Evolutionary conservation across 1,284 basidiomycete species (phyloP).

Genomic region (Cystobasidium slooffiae): DNA sequence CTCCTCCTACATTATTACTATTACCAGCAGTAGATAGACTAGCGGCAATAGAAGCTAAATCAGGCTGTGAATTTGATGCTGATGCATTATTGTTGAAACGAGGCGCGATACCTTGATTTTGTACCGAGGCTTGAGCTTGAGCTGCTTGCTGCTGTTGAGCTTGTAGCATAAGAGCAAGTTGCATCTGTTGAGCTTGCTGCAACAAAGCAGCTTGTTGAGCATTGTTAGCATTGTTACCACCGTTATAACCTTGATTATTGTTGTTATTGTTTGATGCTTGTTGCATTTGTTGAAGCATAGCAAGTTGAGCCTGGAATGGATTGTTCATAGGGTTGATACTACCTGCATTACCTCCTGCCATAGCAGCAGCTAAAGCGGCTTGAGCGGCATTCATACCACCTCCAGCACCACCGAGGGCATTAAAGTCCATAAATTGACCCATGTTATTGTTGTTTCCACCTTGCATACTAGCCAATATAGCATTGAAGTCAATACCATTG

Average conservation of each 20-base stretch:
- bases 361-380: constrained; percentile 14
- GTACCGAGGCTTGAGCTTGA: too few relatives aligned
- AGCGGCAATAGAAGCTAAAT: constrained; percentile 18
- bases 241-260: neutral
- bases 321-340: constrained; percentile 14
- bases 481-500: constrained; percentile 16
- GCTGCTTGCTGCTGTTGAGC: constrained; percentile 8
- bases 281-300: constrained; percentile 43
- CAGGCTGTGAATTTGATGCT: constrained; percentile 16
- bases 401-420: too few relatives aligned
- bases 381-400: neutral
- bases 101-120: neutral
- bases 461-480: constrained; percentile 10
- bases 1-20: constrained; percentile 15
- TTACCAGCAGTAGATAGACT: constrained; percentile 18
- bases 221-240: neutral
- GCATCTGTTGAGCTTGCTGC: constrained; percentile 33
- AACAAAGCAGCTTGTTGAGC: constrained; percentile 21
- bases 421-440: constrained; percentile 13
- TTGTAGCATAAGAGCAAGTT: constrained; percentile 24
- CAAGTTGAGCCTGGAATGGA: constrained; percentile 39
- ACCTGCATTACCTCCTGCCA: neutral
- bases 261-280: constrained; percentile 36
- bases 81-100: constrained; percentile 31
- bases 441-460: neutral